A percentile compares a stretch with the other conserved stretches of the same genome.
These are phyloP conservation scores for Arxiozyma bovina DNA, from an alignment of 1,139 yeast genomes.

Conservation along the genomic window DNA sequence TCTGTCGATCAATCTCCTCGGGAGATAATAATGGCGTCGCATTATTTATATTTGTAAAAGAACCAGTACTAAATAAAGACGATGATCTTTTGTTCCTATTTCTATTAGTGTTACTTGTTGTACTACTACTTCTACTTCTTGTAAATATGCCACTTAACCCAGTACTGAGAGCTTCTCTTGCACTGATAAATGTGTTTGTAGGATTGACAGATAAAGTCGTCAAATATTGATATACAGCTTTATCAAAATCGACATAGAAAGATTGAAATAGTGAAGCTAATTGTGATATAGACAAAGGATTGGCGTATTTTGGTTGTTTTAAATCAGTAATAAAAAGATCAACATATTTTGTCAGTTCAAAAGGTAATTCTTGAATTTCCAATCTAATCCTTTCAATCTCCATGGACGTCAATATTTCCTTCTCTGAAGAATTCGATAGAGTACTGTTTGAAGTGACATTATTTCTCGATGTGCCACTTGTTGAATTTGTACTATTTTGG, in stretches of 20 bases:
- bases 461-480: background rate
- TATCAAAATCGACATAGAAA: constrained; percentile 36
- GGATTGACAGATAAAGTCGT: constrained; percentile 5
- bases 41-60: constrained; percentile 12
- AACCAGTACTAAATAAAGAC: constrained; percentile 24
- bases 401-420: constrained; percentile 11
- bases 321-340: constrained; percentile 42
- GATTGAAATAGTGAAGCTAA: constrained; percentile 45
- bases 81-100: constrained; percentile 21
- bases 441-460: background rate
- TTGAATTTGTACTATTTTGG: background rate
- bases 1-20: constrained; percentile 25
- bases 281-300: constrained; percentile 46
- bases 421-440: background rate
- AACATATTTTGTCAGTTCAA: constrained; percentile 29
- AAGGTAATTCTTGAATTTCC: constrained; percentile 29
- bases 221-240: constrained; percentile 23
- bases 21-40: constrained; percentile 22
- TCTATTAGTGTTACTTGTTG: constrained; percentile 9
- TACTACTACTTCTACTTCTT: constrained; percentile 30
- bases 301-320: constrained; percentile 47
- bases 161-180: constrained; percentile 26
- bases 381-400: constrained; percentile 19
- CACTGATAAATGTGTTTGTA: constrained; percentile 13
- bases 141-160: constrained; percentile 31